phyloP scores from a whole-genome alignment of 768 basidiomycete genomes.

The Auricularia sp. region DNA sequence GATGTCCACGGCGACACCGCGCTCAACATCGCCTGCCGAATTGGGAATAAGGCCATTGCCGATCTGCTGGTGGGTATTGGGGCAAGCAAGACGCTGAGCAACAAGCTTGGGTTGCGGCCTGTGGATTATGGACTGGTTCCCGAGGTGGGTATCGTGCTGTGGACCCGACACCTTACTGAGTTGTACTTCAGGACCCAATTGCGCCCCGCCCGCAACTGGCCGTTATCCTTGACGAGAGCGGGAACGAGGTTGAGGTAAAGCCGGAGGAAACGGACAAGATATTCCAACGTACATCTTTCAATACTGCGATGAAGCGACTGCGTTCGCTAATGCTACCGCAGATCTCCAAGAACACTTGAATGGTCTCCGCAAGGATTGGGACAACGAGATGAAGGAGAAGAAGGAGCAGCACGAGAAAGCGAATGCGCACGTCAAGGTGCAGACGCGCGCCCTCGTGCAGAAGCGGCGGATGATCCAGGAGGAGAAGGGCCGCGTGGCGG shows the following conservation, averaged over 20 bases:
- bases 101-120: conserved; percentile 87
- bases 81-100: conserved; percentile 78
- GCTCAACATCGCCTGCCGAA: conserved; percentile 86
- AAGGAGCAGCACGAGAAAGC: conserved; percentile 81
- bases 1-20: conserved; percentile 96
- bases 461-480: conserved; percentile 75
- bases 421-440: conserved; percentile 75
- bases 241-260: conserved; percentile 63
- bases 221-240: conserved; percentile 26
- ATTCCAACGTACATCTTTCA: conserved; percentile 44
- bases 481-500: conserved; percentile 63
- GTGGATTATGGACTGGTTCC: conserved; percentile 93
- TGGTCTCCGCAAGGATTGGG: conserved; percentile 66
- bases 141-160: conserved; percentile 43
- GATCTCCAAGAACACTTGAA: conserved; percentile 85
- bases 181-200: neutral
- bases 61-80: conserved; percentile 83
- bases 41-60: conserved; percentile 83
- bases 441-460: conserved; percentile 83
- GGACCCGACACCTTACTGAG: neutral
- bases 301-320: neutral
- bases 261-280: conserved; percentile 86
- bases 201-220: conserved; percentile 15
- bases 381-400: conserved; percentile 73
- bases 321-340: conserved; percentile 21